Evolutionary conservation across 805 yeast genomes (phyloP).

Genomic region (Ogataea parapolymorpha): DNA sequence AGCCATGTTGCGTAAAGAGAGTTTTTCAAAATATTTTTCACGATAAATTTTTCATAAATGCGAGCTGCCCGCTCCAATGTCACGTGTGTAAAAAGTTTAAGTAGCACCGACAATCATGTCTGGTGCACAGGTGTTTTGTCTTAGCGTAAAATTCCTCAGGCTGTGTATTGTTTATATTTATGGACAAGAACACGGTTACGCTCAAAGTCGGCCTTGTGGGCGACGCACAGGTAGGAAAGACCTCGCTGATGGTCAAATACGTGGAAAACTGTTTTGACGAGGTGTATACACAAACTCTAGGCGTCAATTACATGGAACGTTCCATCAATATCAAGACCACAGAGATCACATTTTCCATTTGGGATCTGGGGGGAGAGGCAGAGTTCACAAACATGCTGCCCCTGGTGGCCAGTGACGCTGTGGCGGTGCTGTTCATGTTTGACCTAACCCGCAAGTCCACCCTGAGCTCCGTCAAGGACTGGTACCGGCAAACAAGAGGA

Average conservation of each 20-base stretch:
- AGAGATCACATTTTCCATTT: constrained; percentile 83
- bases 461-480: constrained; percentile 82
- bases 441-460: constrained; percentile 87
- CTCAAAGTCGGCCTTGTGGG: constrained; percentile 91
- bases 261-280: constrained; percentile 94
- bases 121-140: neutral
- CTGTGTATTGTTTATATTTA: constrained; percentile 11
- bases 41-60: constrained; percentile 14
- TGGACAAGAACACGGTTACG: constrained; percentile 45
- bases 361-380: constrained; percentile 96
- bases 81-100: constrained; percentile 2
- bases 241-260: constrained; percentile 93
- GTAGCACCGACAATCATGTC: too few species aligned
- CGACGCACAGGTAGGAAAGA: constrained; percentile 94
- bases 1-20: constrained; percentile 44
- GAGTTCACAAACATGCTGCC: constrained; percentile 96
- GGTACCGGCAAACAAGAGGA: constrained; percentile 92
- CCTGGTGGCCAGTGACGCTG: constrained; percentile 86
- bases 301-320: constrained; percentile 93
- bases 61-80: constrained; percentile 1
- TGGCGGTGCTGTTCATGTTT: constrained; percentile 85
- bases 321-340: constrained; percentile 80
- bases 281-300: constrained; percentile 88
- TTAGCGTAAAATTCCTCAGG: neutral
- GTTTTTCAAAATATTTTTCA: constrained; percentile 11